Conservation (phyloP, 768 basidiomycete genomes). For the Candolleomyces efflorescens region DNA sequence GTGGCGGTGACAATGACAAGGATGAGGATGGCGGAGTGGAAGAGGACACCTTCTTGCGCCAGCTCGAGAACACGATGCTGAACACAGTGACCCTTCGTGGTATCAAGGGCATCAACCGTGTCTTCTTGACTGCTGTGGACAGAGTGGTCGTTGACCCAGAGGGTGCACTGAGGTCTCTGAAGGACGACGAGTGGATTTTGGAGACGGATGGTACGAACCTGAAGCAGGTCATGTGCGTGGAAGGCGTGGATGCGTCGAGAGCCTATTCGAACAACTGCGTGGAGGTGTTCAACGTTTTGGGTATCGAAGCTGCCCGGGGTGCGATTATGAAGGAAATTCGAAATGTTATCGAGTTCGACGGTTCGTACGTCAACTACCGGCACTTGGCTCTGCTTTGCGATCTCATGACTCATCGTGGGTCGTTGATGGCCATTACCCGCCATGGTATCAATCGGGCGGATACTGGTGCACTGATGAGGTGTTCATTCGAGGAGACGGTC, state of each 20-base stretch:
- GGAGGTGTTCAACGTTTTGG: conserved; percentile 90
- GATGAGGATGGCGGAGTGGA: conserved; percentile 68
- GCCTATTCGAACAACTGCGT: conserved; percentile 98
- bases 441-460: conserved; percentile 99
- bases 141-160: conserved; percentile 60
- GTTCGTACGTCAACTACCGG: conserved; percentile 98
- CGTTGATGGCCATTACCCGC: conserved; percentile 97
- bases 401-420: conserved; percentile 94
- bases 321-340: conserved; percentile 94
- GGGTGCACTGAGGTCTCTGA: conserved; percentile 58
- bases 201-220: conserved; percentile 97
- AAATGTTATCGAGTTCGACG: conserved; percentile 97
- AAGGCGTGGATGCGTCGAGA: conserved; percentile 89
- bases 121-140: conserved; percentile 91
- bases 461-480: conserved; percentile 97
- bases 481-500: conserved; percentile 99
- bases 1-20: conserved; percentile 81
- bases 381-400: conserved; percentile 96
- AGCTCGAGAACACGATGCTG: conserved; percentile 94
- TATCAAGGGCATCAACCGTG: conserved; percentile 84
- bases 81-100: conserved; percentile 94
- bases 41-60: conserved; percentile 95
- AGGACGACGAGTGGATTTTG: conserved; percentile 90
- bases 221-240: conserved; percentile 91
- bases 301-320: conserved; percentile 94